Evolutionary conservation across 2,329 filamentous ascomycete genomes (phyloP).

Genomic region (Cladosporium austrohemisphaericum): DNA sequence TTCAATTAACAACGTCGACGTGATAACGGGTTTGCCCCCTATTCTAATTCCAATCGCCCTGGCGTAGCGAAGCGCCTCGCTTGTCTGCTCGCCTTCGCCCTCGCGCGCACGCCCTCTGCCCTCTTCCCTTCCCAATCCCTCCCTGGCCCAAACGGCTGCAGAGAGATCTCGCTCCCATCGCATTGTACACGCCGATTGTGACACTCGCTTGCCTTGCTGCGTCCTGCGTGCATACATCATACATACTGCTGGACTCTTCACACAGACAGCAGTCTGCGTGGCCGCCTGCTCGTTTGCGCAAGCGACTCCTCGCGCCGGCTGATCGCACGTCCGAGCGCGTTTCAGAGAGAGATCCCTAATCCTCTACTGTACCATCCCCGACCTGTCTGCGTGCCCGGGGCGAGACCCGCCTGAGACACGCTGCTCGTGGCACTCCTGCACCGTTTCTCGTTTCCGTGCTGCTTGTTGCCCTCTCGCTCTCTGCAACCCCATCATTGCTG

Average conservation of each 20-base stretch:
- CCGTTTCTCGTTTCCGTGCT: constrained; percentile 13
- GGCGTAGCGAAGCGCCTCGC: constrained; percentile 10
- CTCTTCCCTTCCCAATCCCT: too few species aligned
- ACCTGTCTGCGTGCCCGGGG: constrained; percentile 5
- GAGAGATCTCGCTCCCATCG: too few species aligned
- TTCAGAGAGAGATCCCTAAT: constrained; percentile 14
- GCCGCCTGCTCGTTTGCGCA: constrained; percentile 5
- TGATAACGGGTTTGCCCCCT: constrained; percentile 6
- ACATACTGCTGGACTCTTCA: too few species aligned
- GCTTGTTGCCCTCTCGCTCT: constrained; percentile 9
- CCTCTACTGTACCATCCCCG: constrained; percentile 7
- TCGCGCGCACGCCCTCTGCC: not conserved
- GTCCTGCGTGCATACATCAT: not conserved
- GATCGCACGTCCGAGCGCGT: constrained; percentile 14
- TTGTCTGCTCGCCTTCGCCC: too few species aligned
- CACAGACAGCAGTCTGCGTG: not conserved
- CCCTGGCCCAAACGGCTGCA: too few species aligned
- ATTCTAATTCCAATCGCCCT: constrained; percentile 3
- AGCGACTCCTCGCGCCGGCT: constrained; percentile 7
- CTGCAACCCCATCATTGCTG: not conserved
- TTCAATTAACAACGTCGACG: not conserved
- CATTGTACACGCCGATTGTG: too few species aligned
- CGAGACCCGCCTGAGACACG: constrained; percentile 15
- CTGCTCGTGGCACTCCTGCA: constrained; percentile 9
- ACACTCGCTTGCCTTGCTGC: too few species aligned